Base-by-base conservation (phyloP, 257 asterid genomes). In the Nyctanthes arbortristis region DNA sequence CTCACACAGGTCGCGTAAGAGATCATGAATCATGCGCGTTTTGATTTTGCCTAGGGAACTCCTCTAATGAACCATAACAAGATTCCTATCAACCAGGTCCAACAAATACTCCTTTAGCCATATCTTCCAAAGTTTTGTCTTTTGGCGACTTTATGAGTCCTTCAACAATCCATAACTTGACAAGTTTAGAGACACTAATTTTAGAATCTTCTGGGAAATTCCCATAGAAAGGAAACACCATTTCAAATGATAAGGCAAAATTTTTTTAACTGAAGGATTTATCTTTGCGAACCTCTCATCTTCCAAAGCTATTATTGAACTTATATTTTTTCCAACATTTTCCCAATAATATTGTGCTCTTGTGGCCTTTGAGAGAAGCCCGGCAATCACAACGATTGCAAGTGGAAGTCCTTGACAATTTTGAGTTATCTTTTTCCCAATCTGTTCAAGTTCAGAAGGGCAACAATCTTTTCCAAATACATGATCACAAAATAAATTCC, bases 391-490 rank as follows among this genome's bases (percentile, higher is more conserved):
- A 31, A 55, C 68, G 0, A 77, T 35, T 22, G 69, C 70, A 1
- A 82, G 69, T 14, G 80, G 76, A 27, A 70, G 75, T 18, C 87
- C 87, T 65, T 37, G 25, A 35, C 84, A 75, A 8, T 67, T 68
- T 7, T 18, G 7, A 3, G 69, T 76, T 55, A 75, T 79, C 0
- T 8, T 28, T 24, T 71, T 49, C 3, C 80, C 76, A 13, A 63
- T 13, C 7, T 65, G 18, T 9, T 10, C 11, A 2, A 73, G 37
- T 7, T 40, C 2, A 11, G 34, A 32, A 34, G 78, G 77, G 52
- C 73, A 71, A 2, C 2, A 4, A 4, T 32, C 16, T 3, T 61
- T 34, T 0, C 35, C 54, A 10, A 67, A 67, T 5, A 72, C 70
- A 14, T 63, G 37, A 1, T 24, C 29, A 40, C 36, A 54, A 2